Conservation (phyloP, 768 basidiomycete species). For the Collybia nuda region DNA sequence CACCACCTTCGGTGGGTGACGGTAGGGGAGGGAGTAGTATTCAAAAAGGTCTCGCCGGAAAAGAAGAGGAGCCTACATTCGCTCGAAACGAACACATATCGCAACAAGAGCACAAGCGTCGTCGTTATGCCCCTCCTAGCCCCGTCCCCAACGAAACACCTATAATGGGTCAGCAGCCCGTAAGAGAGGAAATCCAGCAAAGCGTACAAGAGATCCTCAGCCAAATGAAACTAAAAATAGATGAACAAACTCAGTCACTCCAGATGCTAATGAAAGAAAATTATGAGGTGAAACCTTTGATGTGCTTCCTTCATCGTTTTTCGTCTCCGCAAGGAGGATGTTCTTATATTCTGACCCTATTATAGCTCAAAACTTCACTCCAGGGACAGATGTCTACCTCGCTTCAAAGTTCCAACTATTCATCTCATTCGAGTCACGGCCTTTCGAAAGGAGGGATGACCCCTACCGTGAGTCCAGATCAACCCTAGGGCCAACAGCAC, state of each 20-base stretch:
- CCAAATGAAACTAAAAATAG: conserved; percentile 48
- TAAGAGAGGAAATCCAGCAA: conserved; percentile 12
- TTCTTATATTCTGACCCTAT: background rate
- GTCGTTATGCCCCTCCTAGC: conserved; percentile 15
- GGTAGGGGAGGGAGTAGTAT: background rate
- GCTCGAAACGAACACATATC: conserved; percentile 2
- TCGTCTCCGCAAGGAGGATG: conserved; percentile 1
- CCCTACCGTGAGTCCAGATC: no score
- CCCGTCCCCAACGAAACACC: conserved; percentile 2
- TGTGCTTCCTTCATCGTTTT: background rate
- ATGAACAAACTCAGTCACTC: conserved; percentile 45
- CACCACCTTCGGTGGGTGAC: background rate
- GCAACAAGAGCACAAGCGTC: conserved; percentile 24
- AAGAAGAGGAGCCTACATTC: background rate
- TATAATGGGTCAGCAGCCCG: conserved; percentile 9
- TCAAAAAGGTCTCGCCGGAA: background rate
- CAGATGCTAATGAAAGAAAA: conserved; percentile 46
- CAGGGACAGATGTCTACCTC: conserved; percentile 4
- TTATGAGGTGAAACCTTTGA: conserved; percentile 33
- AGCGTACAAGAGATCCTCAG: conserved; percentile 30
- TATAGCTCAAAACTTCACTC: conserved; percentile 26
- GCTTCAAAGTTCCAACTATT: conserved; percentile 1
- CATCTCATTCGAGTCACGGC: background rate
- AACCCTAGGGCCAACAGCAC: no score
- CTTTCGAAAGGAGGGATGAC: no score